Evolutionary conservation across 805 yeast genomes (phyloP), one percentile per base, ranked within the genome.

Genomic region (Lipomyces mesembrius): DNA sequence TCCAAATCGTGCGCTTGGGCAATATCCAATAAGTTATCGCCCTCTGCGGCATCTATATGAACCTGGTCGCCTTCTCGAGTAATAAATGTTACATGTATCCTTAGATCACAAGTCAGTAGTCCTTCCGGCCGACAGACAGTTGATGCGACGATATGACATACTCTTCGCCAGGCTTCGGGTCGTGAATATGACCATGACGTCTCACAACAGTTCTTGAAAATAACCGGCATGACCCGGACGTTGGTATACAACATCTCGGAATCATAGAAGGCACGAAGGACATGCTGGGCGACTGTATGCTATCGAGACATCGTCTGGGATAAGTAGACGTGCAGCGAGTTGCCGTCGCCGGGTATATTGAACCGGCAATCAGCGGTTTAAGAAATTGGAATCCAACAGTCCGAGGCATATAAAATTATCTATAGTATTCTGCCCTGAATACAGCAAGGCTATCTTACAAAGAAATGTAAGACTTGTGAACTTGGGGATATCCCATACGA

Each of bases 151-250:
- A 27, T 49, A 3, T 12, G 25, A 81, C 79, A 57, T 81, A 81
- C 76, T 94, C 99, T 80, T 95, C 97, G 51, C 99, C 99, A 1
- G 95, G 91, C 56, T 89, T 89, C 51, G 98, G 98, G 73, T 87
- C 89, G 75, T 90, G 92, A 65, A 94, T 78, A 76, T 94, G 98
- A 25, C 97, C 98, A 75, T 94, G 99, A 9, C 62, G 62, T 2
- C 67, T 34, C 6, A 74, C 63, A 0, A 52, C 12, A 14, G 80
- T 58, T 14, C 74, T 71, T 1, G 81, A 75, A 71, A 78, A 76
- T 56, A 62, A 67, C 72, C 80, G 49, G 49, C 7, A n/a, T 43
- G 49, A 17, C 7, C 22, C 49, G 20, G 20, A n/a, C 49, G 20
- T 17, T 7, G 49, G 20, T 9, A 43, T 14, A 2, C 1, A 3